phyloP scores from a whole-genome alignment of 148 eudicot genomes.

The Pharnaceum exiguum region DNA sequence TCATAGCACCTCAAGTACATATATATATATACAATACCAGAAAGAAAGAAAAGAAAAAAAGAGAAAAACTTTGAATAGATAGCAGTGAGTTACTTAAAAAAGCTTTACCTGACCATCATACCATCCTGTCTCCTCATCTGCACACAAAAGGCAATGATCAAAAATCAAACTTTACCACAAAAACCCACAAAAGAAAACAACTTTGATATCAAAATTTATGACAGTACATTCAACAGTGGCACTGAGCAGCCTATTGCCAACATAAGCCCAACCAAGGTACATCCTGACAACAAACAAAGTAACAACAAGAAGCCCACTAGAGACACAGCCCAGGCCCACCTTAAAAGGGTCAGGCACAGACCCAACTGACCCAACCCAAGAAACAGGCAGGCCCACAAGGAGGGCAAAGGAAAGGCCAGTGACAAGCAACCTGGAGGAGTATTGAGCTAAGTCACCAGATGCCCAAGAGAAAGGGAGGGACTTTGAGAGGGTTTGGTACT shows the following conservation, averaged over 20 bases:
- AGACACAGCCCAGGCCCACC: constrained; percentile 44
- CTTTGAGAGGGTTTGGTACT: constrained; percentile 61
- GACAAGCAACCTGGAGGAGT: constrained; percentile 43
- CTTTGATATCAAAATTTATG: neutral
- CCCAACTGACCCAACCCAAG: constrained; percentile 69
- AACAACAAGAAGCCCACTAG: constrained; percentile 55
- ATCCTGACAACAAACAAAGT: constrained; percentile 84
- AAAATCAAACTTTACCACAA: neutral
- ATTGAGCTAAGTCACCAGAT: constrained; percentile 42
- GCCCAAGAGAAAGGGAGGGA: constrained; percentile 91
- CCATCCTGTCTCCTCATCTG: constrained; percentile 99
- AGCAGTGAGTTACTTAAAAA: neutral
- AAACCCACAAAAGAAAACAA: neutral
- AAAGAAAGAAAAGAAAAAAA: neutral
- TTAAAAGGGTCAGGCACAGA: constrained; percentile 49
- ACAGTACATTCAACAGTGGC: constrained; percentile 88
- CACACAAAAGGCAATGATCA: constrained; percentile 18
- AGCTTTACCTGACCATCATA: constrained; percentile 88
- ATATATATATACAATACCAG: too few relatives aligned
- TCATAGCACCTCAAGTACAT: too few relatives aligned
- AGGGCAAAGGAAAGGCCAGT: constrained; percentile 58
- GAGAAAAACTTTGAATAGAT: neutral
- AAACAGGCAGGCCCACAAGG: constrained; percentile 76
- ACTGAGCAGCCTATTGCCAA: constrained; percentile 91
- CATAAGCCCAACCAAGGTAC: constrained; percentile 98